A percentile compares a stretch with the other conserved stretches of the same genome.
Evolutionary conservation across 495 filamentous ascomycete species (phyloP).

Genomic region (Paragyromitra xinjiangensis): DNA sequence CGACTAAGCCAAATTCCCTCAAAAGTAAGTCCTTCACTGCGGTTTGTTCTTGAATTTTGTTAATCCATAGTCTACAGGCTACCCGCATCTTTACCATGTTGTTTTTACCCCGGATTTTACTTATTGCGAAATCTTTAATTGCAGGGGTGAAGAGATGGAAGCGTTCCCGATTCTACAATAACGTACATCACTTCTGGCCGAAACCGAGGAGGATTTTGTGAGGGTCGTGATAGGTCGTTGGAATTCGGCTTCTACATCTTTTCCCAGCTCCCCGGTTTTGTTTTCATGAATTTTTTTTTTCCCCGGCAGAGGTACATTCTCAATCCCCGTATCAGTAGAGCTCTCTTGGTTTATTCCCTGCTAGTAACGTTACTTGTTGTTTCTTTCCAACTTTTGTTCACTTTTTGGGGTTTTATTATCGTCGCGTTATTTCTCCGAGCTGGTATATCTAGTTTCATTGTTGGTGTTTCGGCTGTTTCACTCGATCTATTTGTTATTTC

Average conservation of each 20-base stretch:
- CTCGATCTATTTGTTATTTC: neutral
- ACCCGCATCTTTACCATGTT: neutral
- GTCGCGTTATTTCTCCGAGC: neutral
- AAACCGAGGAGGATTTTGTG: neutral
- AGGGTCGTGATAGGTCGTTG: neutral
- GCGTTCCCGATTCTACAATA: conserved; percentile 1
- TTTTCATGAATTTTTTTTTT: neutral
- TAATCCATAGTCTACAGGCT: conserved; percentile 3
- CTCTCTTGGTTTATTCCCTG: neutral
- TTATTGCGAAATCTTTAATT: conserved; percentile 13
- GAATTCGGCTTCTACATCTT: neutral
- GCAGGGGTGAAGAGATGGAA: neutral
- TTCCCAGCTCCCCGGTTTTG: neutral
- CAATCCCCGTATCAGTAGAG: neutral
- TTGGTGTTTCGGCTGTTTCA: neutral
- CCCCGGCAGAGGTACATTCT: neutral
- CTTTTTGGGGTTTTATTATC: neutral
- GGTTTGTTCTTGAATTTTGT: no score
- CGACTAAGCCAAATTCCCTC: conserved; percentile 1
- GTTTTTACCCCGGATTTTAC: conserved; percentile 1
- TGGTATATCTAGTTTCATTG: neutral
- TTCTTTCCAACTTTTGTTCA: neutral
- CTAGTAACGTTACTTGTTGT: neutral
- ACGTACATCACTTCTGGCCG: neutral
- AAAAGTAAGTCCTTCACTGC: neutral